Conservation (phyloP, 140 eudicot genomes). For the Stevia rebaudiana region DNA sequence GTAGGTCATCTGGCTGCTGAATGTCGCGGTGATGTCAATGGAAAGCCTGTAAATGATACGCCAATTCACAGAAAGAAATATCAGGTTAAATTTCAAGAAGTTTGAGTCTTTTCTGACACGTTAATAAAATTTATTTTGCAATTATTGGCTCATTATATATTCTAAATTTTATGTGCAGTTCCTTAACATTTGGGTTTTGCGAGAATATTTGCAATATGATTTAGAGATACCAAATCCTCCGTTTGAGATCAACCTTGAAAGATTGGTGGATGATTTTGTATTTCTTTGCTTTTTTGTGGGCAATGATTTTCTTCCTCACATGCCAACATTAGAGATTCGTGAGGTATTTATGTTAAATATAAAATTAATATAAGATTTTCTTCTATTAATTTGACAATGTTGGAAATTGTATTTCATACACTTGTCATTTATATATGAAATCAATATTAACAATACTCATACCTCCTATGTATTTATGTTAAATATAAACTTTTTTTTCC, state of each 20-base stretch:
- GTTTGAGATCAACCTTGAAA: constrained; percentile 60
- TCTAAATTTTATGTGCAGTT: constrained; percentile 48
- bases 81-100: constrained; percentile 50
- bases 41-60: constrained; percentile 37
- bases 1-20: constrained; percentile 96
- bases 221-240: constrained; percentile 77
- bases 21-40: constrained; percentile 52
- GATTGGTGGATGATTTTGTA: constrained; percentile 92
- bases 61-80: constrained; percentile 90
- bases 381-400: background rate
- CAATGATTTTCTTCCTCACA: constrained; percentile 97
- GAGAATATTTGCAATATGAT: constrained; percentile 92
- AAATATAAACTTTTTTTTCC: background rate
- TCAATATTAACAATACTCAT: background rate
- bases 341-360: too few relatives aligned
- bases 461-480: constrained; percentile 10
- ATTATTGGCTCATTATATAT: background rate
- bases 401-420: background rate
- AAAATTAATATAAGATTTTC: background rate
- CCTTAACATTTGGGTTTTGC: constrained; percentile 84
- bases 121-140: background rate
- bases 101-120: background rate
- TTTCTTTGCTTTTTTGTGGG: constrained; percentile 97
- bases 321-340: constrained; percentile 98
- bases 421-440: constrained; percentile 4